phyloP scores from a whole-genome alignment of 2,329 filamentous ascomycete genomes.

The Cercospora sesami region DNA sequence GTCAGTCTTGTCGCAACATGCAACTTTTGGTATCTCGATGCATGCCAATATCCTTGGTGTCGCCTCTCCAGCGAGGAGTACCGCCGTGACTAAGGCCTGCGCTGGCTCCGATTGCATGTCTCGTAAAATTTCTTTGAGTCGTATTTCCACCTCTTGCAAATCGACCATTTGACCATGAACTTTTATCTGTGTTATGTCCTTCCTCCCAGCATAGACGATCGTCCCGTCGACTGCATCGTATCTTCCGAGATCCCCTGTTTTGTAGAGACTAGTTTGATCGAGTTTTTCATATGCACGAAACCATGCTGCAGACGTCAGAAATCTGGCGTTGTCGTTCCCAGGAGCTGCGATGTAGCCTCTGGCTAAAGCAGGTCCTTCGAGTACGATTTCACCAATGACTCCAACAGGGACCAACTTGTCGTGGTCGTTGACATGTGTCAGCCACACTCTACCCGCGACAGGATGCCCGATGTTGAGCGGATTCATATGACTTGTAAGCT shows the following conservation, averaged over 20 bases:
- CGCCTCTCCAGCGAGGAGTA: not conserved
- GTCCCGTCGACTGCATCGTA: not conserved
- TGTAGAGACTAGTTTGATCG: not conserved
- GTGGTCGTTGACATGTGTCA: not conserved
- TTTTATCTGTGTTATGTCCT: not conserved
- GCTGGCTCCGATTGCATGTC: not conserved
- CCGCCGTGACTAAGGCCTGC: not conserved
- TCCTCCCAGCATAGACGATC: not conserved
- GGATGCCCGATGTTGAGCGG: not conserved
- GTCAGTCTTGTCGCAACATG: not conserved
- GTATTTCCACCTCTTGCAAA: not conserved
- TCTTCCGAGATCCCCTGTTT: not conserved
- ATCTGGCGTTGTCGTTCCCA: not conserved
- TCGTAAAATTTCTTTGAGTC: not conserved
- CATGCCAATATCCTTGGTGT: not conserved
- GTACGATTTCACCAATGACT: not conserved
- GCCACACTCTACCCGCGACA: not conserved
- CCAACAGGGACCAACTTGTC: not conserved
- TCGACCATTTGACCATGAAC: not conserved
- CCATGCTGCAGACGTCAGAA: not conserved
- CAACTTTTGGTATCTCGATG: not conserved
- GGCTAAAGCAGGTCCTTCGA: not conserved
- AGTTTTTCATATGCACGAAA: not conserved
- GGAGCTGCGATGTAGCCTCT: not conserved
- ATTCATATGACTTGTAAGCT: not conserved